These are phyloP conservation scores for Sclerotinia sclerotiorum DNA, from an alignment of 2,329 filamentous ascomycete species.

Conservation along the genomic window DNA sequence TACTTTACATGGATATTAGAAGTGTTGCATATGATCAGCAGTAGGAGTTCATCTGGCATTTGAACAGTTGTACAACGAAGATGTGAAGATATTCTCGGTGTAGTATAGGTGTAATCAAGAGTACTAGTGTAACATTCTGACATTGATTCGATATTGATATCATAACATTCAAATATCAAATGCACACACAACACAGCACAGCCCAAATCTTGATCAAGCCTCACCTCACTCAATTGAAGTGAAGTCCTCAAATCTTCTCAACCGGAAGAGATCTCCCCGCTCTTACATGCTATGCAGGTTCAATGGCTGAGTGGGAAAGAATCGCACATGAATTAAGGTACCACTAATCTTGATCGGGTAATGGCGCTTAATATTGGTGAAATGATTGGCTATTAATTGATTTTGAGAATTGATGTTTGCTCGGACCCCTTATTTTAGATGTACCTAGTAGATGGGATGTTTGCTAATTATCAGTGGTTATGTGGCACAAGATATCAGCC, in stretches of 20 bases:
- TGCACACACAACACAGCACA: background rate
- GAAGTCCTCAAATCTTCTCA: background rate
- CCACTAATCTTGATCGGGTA: background rate
- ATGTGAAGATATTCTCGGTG: background rate
- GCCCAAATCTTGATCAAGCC: background rate
- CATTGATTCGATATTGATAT: background rate
- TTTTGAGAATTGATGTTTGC: background rate
- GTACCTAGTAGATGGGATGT: background rate
- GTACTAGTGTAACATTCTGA: background rate
- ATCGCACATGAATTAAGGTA: background rate
- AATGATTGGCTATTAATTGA: background rate
- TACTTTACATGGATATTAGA: background rate
- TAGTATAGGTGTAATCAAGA: background rate
- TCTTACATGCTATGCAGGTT: too few relatives aligned
- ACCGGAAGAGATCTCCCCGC: background rate
- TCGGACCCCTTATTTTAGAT: background rate
- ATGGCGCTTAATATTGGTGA: background rate
- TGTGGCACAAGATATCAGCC: constrained; percentile 6
- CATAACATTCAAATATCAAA: background rate
- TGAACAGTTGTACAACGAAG: background rate
- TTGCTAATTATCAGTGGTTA: background rate
- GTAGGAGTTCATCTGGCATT: background rate
- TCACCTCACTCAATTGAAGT: background rate
- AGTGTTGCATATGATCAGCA: background rate
- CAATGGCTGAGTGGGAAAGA: background rate